Percentiles rank a stretch among this genome's conserved stretches.
Conservation (phyloP, 1,284 basidiomycete genomes). For the Rhodotorula sp. region DNA sequence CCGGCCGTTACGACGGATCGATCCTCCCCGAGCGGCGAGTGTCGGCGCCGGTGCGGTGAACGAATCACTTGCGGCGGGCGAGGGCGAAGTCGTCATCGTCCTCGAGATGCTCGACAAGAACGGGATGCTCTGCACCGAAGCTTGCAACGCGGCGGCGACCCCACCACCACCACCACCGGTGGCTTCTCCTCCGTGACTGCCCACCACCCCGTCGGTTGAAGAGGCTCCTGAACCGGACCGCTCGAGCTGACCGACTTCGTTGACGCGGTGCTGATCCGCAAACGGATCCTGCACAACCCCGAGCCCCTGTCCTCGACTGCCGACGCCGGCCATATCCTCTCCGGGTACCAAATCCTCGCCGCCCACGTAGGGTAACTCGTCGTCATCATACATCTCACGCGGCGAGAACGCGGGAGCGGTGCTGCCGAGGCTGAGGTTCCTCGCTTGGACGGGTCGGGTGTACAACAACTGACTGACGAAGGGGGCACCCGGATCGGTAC, state of each 20-base stretch:
- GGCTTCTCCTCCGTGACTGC: constrained; percentile 20
- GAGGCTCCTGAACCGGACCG: not conserved
- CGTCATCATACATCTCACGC: not conserved
- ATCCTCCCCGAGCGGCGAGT: constrained; percentile 8
- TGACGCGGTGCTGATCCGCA: constrained; percentile 19
- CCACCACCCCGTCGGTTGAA: constrained; percentile 2
- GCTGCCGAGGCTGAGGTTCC: constrained; percentile 39
- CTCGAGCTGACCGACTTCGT: constrained; percentile 29
- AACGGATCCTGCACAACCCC: constrained; percentile 17
- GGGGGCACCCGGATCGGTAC: constrained; percentile 1
- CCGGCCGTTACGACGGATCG: not conserved
- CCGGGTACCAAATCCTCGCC: not conserved
- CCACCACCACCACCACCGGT: constrained; percentile 8
- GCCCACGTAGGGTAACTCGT: not conserved
- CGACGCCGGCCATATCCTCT: not conserved
- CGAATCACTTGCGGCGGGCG: not conserved
- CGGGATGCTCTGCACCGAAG: constrained; percentile 21
- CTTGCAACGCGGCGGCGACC: constrained; percentile 10
- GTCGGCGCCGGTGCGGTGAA: constrained; percentile 18
- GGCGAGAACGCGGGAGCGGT: constrained; percentile 16
- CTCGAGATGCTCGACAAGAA: constrained; percentile 15
- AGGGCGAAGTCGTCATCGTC: not conserved
- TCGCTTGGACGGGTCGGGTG: constrained; percentile 34
- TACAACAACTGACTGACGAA: constrained; percentile 38
- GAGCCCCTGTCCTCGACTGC: not conserved